phyloP scores from a whole-genome alignment of 2,329 filamentous ascomycete species.

The Fusarium caatingaense region DNA sequence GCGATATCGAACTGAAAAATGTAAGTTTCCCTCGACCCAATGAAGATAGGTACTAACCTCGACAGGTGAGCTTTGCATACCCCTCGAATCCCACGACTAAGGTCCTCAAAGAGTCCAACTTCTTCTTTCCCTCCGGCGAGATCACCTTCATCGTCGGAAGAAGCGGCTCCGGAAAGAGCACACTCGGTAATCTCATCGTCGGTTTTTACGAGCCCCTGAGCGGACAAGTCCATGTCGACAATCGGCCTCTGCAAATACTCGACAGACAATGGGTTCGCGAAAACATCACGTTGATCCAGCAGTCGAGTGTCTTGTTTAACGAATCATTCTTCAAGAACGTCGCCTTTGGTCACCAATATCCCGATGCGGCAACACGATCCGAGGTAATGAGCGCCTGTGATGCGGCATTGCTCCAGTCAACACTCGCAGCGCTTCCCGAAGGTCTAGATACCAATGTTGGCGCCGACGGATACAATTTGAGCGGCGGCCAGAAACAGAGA shows the following conservation, averaged over 20 bases:
- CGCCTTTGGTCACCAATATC: constrained; percentile 71
- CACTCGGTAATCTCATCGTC: constrained; percentile 81
- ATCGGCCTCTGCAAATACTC: constrained; percentile 68
- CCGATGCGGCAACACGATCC: constrained; percentile 59
- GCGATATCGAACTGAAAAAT: constrained; percentile 63
- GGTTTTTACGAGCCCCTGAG: constrained; percentile 76
- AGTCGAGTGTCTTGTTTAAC: constrained; percentile 83
- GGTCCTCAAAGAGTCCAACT: constrained; percentile 70
- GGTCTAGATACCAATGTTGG: constrained; percentile 80
- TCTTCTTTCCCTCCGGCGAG: constrained; percentile 78
- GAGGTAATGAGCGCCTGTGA: constrained; percentile 72
- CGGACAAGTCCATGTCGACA: constrained; percentile 78
- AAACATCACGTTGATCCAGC: constrained; percentile 85
- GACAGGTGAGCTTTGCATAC: constrained; percentile 83
- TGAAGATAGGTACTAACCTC: background rate
- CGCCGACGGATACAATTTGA: constrained; percentile 75
- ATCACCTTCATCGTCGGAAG: constrained; percentile 85
- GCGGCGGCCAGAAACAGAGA: constrained; percentile 86
- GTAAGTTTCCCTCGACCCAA: background rate
- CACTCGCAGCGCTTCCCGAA: constrained; percentile 72
- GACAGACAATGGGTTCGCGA: constrained; percentile 78
- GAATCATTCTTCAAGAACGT: constrained; percentile 85
- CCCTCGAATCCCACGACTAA: constrained; percentile 72
- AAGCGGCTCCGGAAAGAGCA: constrained; percentile 94
- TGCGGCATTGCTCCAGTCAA: constrained; percentile 75